A percentile compares a stretch with the other conserved stretches of the same genome.
phyloP scores from a whole-genome alignment of 257 asterid species.

The Solanum paucissectum region DNA sequence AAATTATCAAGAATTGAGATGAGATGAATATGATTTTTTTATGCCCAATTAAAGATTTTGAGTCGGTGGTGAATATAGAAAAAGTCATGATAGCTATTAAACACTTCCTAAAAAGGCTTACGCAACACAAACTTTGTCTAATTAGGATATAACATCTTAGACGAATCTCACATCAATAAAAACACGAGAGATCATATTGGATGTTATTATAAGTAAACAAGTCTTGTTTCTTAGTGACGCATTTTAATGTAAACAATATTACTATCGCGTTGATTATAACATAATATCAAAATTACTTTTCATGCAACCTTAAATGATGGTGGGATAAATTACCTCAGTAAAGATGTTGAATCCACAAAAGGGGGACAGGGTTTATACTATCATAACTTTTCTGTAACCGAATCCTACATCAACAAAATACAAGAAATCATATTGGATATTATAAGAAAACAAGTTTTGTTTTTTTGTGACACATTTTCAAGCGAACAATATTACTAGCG shows the following conservation, averaged over 20 bases:
- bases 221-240: too few relatives aligned
- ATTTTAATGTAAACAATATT: too few relatives aligned
- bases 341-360: not conserved
- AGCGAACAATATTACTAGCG: not conserved
- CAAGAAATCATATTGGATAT: not conserved
- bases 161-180: too few relatives aligned
- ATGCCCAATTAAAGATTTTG: not conserved
- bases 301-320: too few relatives aligned
- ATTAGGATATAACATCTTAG: not conserved
- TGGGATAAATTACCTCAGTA: not conserved
- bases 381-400: not conserved
- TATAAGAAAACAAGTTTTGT: not conserved
- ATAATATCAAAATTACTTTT: not conserved
- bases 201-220: too few relatives aligned
- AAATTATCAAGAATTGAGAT: not conserved
- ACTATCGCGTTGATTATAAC: not conserved
- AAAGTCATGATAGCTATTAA: not conserved
- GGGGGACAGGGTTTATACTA: too few relatives aligned
- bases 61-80: not conserved
- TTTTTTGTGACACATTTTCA: not conserved
- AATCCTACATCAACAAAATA: not conserved
- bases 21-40: not conserved
- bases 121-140: not conserved
- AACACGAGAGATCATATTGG: too few relatives aligned
- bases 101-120: not conserved